These are phyloP conservation scores for Pseudocercospora fijiensis DNA, from an alignment of 2,329 filamentous ascomycete genomes.

Conservation along the genomic window DNA sequence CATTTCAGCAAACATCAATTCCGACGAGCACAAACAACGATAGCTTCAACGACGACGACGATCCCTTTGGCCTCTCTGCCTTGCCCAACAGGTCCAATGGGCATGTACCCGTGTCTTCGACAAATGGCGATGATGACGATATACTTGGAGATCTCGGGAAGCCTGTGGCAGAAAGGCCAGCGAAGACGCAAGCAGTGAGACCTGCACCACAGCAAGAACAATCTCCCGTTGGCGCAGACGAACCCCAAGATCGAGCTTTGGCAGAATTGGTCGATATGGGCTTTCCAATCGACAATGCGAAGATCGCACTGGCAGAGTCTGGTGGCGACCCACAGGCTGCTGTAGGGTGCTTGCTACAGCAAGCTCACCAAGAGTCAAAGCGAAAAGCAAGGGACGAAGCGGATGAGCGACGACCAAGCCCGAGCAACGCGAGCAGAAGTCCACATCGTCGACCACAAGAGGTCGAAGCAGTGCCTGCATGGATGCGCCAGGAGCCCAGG, in stretches of 20 bases:
- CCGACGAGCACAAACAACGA: conserved; percentile 5
- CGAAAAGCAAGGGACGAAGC: conserved; percentile 57
- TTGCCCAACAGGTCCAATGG: conserved; percentile 28
- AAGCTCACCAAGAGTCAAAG: conserved; percentile 81
- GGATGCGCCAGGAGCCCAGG: conserved; percentile 61
- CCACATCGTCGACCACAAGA: conserved; percentile 32
- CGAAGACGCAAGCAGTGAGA: conserved; percentile 14
- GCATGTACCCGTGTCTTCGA: conserved; percentile 25
- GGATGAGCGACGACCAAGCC: conserved; percentile 25
- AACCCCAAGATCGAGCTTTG: conserved; percentile 65
- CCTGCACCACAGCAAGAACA: conserved; percentile 7
- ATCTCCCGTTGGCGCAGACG: conserved; percentile 17
- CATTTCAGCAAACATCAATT: conserved; percentile 10
- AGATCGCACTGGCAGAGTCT: conserved; percentile 74
- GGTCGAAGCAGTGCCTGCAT: conserved; percentile 54
- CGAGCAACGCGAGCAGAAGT: conserved; percentile 21
- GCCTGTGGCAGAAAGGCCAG: conserved; percentile 54
- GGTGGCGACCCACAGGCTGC: conserved; percentile 82
- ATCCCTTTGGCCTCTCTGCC: conserved; percentile 75
- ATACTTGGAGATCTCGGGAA: conserved; percentile 61
- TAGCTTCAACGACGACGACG: conserved; percentile 64
- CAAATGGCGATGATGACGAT: conserved; percentile 55
- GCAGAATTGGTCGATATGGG: conserved; percentile 94
- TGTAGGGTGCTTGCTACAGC: conserved; percentile 84
- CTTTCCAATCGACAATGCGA: conserved; percentile 81